A percentile compares a stretch with the other conserved stretches of the same genome.
Conservation (phyloP, 2,329 filamentous ascomycete species). For the Blastomyces gilchristii region DNA sequence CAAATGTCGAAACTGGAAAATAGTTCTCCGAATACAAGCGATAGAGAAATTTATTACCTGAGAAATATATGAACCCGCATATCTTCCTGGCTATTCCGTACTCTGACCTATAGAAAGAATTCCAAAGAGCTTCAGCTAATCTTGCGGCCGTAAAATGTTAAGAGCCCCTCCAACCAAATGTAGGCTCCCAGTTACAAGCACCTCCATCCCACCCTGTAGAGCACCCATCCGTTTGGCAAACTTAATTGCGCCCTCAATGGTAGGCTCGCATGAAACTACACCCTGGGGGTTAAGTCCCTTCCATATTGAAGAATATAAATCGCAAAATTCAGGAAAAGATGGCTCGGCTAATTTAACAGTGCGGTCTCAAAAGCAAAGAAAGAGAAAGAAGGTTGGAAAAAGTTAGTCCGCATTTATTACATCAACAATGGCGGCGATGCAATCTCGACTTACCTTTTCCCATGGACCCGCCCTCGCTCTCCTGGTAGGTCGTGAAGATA, state of each 20-base stretch:
- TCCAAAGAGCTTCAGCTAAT: neutral
- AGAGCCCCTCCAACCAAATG: constrained; percentile 21
- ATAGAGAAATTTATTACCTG: neutral
- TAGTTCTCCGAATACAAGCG: neutral
- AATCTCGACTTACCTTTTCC: constrained; percentile 15
- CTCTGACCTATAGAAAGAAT: neutral
- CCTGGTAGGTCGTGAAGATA: constrained; percentile 25
- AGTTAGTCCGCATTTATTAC: neutral
- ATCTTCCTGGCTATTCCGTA: neutral
- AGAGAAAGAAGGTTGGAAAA: neutral
- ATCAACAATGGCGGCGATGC: neutral
- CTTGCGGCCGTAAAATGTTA: constrained; percentile 16
- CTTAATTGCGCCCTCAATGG: constrained; percentile 22
- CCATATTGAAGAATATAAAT: constrained; percentile 21
- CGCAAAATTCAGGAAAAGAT: constrained; percentile 17
- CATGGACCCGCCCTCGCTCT: constrained; percentile 17
- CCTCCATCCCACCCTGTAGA: constrained; percentile 17
- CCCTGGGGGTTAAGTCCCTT: constrained; percentile 17
- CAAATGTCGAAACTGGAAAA: neutral
- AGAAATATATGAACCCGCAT: neutral
- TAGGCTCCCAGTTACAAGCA: constrained; percentile 21
- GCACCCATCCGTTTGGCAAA: constrained; percentile 17
- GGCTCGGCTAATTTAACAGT: constrained; percentile 15
- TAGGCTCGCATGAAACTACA: constrained; percentile 17
- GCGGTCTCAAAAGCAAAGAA: neutral